These are phyloP conservation scores for Boletus speciosus DNA, from an alignment of 768 basidiomycete species.

Conservation along the genomic window DNA sequence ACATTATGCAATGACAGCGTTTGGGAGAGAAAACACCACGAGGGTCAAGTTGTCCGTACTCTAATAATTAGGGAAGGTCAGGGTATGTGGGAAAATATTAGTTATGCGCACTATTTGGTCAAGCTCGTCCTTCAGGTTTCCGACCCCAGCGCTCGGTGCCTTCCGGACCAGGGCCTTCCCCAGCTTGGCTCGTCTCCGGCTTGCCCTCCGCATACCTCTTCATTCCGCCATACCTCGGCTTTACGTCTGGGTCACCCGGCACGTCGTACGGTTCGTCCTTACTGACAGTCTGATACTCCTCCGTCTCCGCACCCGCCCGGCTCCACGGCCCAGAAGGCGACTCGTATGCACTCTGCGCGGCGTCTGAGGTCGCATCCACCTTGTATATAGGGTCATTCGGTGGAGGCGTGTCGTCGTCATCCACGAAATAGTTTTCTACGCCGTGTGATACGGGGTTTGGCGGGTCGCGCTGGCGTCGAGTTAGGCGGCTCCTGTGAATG, in stretches of 20 bases:
- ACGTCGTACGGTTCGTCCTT: conserved; percentile 26
- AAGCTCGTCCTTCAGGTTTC: conserved; percentile 27
- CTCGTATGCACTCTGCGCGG: conserved; percentile 47
- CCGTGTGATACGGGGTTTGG: conserved; percentile 27
- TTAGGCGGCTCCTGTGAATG: not conserved
- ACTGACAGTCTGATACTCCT: conserved; percentile 27
- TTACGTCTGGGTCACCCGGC: not conserved
- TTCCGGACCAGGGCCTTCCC: conserved; percentile 34
- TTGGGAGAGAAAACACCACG: not conserved
- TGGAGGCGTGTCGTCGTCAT: conserved; percentile 44
- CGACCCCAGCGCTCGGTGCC: conserved; percentile 37
- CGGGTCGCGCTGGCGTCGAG: not conserved
- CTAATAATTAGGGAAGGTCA: too few relatives aligned
- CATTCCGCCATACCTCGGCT: conserved; percentile 24
- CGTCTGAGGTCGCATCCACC: conserved; percentile 44
- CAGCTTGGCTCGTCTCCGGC: conserved; percentile 31
- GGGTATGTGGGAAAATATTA: not conserved
- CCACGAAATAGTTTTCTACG: conserved; percentile 45
- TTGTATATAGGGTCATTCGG: conserved; percentile 40
- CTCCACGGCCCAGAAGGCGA: conserved; percentile 47
- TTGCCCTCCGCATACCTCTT: conserved; percentile 19
- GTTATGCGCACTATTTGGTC: not conserved
- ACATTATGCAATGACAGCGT: not conserved
- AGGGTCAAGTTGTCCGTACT: not conserved
- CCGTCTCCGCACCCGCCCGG: conserved; percentile 35